Evolutionary conservation across 768 basidiomycete species (phyloP), one percentile per base, ranked within the genome.

Genomic region (Leccinum subgranulosum): DNA sequence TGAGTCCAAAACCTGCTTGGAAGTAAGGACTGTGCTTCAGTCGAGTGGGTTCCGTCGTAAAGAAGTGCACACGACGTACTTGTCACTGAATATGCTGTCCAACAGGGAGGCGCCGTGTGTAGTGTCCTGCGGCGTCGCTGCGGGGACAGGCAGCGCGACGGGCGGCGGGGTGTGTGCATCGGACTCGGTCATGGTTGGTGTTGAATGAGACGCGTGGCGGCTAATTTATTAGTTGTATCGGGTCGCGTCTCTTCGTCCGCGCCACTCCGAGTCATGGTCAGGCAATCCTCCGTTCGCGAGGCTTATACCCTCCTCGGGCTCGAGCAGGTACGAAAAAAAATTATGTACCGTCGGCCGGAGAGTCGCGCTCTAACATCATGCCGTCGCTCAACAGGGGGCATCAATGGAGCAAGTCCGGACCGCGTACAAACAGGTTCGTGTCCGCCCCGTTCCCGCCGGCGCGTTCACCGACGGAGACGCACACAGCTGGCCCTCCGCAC

Each of bases 1-100:
- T 95, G 36, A 99, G 82, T 34, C 96, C 97, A 66, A 98, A 98
- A 27, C 97, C 96, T 49, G 96, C 97, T 70, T 96, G 92, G 70
- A 99, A 98, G 76, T 94, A 95, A 36, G 94, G 96, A 70, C 97
- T 99, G 66, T 68, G 65, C 75, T 81, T 81, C 50, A 69, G 75
- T 67, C 60, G 55, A 59, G 62, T 72, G 55, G 61, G 56, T 23
- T 53, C 33, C 39, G 54, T 29, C 19, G 31, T 8, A 28, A 61
- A 47, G 41, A 52, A n/a, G 17, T 8, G 21, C 50, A 56, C n/a
- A 29, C 27, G 51, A 78, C 87, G 75, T 69, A 90, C 88, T 90
- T 90, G 76, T 88, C 84, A 57, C 78, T 79, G 23, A 84, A 69
- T 31, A 88, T 70, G 43, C 64, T 63, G 17, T 64, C 64, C 15